A percentile compares a stretch with the other conserved stretches of the same genome.
Evolutionary conservation across 768 basidiomycete genomes (phyloP).

Genomic region (Naganishia antarctica): DNA sequence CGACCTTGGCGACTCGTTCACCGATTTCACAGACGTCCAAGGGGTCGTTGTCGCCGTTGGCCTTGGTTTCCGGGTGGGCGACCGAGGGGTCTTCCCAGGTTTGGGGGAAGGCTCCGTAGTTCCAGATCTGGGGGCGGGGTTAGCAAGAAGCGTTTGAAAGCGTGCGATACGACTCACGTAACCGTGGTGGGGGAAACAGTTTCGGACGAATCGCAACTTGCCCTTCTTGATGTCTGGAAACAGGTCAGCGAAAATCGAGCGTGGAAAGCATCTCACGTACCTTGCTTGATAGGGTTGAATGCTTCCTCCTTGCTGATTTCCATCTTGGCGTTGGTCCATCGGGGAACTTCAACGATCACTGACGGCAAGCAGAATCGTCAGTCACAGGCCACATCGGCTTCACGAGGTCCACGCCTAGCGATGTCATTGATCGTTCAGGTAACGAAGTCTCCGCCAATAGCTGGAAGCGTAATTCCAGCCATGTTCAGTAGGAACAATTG

Average conservation of each 20-base stretch:
- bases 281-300: constrained; percentile 99
- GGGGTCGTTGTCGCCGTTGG: constrained; percentile 97
- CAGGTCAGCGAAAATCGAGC: neutral
- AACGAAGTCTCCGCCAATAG: constrained; percentile 20
- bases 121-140: constrained; percentile 65
- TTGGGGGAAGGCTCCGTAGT: constrained; percentile 98
- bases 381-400: too few relatives aligned
- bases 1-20: constrained; percentile 92
- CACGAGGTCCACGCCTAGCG: too few relatives aligned
- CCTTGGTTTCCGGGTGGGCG: constrained; percentile 92
- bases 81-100: constrained; percentile 95
- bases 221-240: constrained; percentile 76
- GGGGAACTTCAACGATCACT: constrained; percentile 57
- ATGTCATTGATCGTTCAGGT: constrained; percentile 8
- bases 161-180: constrained; percentile 50
- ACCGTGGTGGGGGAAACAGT: constrained; percentile 99
- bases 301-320: constrained; percentile 96
- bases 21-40: constrained; percentile 99
- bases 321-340: constrained; percentile 99
- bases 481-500: constrained; percentile 23
- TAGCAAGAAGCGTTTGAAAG: neutral
- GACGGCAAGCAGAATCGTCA: neutral
- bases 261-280: neutral
- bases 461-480: constrained; percentile 8
- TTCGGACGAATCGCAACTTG: constrained; percentile 91